Conservation (phyloP, 352 stramenopile species). For the Pythium vanterpoolii region DNA sequence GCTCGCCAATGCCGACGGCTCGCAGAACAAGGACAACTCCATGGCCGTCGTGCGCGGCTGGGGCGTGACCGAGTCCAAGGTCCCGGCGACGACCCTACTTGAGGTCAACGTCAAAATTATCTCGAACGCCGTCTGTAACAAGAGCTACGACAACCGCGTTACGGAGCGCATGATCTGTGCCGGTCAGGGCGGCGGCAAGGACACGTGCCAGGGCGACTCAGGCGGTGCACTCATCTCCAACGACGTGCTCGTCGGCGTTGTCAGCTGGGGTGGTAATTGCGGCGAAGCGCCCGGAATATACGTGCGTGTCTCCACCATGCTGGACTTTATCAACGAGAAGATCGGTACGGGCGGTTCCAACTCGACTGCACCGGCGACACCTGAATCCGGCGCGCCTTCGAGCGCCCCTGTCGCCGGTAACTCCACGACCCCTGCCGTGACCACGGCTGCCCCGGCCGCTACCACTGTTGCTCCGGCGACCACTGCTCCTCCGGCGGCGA, state of each 20-base stretch:
- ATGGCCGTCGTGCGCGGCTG: slow-evolving; percentile 56
- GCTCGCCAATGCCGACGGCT: slow-evolving; percentile 37
- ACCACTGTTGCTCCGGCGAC: neutral
- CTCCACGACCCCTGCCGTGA: neutral
- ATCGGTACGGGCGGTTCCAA: slow-evolving; percentile 32
- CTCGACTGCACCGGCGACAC: too few relatives aligned
- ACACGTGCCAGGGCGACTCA: slow-evolving; percentile 64
- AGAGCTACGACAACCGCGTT: slow-evolving; percentile 50
- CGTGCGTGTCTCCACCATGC: slow-evolving; percentile 42
- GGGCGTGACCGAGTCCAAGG: slow-evolving; percentile 50
- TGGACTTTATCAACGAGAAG: slow-evolving; percentile 57
- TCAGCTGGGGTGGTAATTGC: slow-evolving; percentile 63
- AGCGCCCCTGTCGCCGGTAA: slow-evolving; percentile 5
- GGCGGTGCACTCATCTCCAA: slow-evolving; percentile 53
- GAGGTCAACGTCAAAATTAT: slow-evolving; percentile 59
- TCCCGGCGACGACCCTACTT: slow-evolving; percentile 36
- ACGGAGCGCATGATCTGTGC: slow-evolving; percentile 63
- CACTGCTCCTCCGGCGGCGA: neutral
- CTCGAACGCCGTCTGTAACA: slow-evolving; percentile 57
- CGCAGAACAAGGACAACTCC: slow-evolving; percentile 45
- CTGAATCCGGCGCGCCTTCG: slow-evolving; percentile 10
- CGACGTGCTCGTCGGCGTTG: slow-evolving; percentile 53
- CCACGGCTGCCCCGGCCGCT: neutral
- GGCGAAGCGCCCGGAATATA: slow-evolving; percentile 56
- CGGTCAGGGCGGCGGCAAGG: slow-evolving; percentile 40